These are phyloP conservation scores for Onygena corvina DNA, from an alignment of 2,329 filamentous ascomycete genomes.

Conservation along the genomic window DNA sequence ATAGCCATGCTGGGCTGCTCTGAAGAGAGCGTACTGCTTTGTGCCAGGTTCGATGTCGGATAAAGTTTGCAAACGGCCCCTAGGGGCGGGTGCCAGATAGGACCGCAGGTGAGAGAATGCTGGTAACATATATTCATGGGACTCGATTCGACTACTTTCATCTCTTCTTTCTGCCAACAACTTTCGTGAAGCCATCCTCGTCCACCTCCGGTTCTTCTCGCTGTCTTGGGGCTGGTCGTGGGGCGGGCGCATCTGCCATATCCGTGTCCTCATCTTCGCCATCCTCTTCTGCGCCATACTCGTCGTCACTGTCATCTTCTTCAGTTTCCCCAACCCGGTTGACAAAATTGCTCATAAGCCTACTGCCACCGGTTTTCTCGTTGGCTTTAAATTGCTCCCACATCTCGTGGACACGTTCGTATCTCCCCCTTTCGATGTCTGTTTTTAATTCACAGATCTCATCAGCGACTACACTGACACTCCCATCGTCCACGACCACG, in stretches of 20 bases:
- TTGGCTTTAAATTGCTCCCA: constrained; percentile 35
- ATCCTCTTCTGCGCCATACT: constrained; percentile 45
- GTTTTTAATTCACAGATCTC: constrained; percentile 57
- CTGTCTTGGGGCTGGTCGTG: constrained; percentile 37
- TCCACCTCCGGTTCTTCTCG: constrained; percentile 60
- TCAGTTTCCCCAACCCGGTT: constrained; percentile 31
- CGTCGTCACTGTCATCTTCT: constrained; percentile 46
- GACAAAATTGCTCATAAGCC: constrained; percentile 19
- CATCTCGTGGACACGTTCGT: constrained; percentile 52
- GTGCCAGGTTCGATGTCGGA: neutral
- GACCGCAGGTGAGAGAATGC: no score
- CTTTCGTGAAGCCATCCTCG: constrained; percentile 70
- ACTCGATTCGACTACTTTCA: constrained; percentile 13
- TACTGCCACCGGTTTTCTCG: constrained; percentile 35
- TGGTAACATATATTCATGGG: no score
- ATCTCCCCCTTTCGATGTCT: constrained; percentile 53
- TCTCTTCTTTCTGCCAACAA: constrained; percentile 55
- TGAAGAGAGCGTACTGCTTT: neutral
- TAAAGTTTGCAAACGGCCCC: neutral
- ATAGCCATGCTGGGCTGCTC: no score
- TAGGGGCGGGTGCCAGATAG: no score
- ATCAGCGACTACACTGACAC: constrained; percentile 58
- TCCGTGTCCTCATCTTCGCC: constrained; percentile 42
- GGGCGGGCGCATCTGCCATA: constrained; percentile 56
- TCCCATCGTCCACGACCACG: constrained; percentile 82